These are phyloP conservation scores for Pholiota conissans DNA, from an alignment of 768 basidiomycete species.

Conservation along the genomic window DNA sequence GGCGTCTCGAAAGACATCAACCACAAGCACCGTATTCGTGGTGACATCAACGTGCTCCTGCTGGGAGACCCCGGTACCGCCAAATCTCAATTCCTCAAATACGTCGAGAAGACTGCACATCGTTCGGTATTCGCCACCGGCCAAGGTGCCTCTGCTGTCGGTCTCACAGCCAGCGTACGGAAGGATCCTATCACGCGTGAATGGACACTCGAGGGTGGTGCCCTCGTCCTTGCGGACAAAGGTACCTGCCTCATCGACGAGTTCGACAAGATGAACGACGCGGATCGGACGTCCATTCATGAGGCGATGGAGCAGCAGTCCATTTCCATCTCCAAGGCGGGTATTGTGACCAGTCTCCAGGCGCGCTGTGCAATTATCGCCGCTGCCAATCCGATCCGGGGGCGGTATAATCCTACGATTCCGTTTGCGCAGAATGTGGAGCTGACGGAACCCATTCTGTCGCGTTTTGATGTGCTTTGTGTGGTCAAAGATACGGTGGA, in stretches of 20 bases:
- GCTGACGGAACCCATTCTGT: slow-evolving; percentile 96
- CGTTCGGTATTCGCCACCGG: slow-evolving; percentile 98
- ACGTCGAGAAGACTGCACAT: slow-evolving; percentile 98
- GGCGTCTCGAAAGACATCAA: slow-evolving; percentile 96
- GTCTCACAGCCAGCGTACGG: slow-evolving; percentile 97
- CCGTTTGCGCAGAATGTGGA: slow-evolving; percentile 99
- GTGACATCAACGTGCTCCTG: slow-evolving; percentile 95
- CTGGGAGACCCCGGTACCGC: slow-evolving; percentile 99
- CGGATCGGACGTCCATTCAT: slow-evolving; percentile 96
- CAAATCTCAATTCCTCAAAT: slow-evolving; percentile 98
- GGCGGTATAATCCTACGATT: slow-evolving; percentile 97
- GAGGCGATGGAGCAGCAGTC: slow-evolving; percentile 99
- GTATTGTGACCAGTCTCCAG: slow-evolving; percentile 97
- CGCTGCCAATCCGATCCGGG: slow-evolving; percentile 96
- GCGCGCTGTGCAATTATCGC: slow-evolving; percentile 98
- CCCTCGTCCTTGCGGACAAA: slow-evolving; percentile 97
- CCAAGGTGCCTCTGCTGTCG: slow-evolving; percentile 97
- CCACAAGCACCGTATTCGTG: slow-evolving; percentile 92
- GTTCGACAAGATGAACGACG: slow-evolving; percentile 99
- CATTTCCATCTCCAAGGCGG: slow-evolving; percentile 98
- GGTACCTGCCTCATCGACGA: slow-evolving; percentile 98
- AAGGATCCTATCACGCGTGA: slow-evolving; percentile 97
- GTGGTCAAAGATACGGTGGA: slow-evolving; percentile 98
- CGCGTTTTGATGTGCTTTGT: slow-evolving; percentile 96
- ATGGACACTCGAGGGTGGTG: slow-evolving; percentile 99